Base-by-base conservation (phyloP, 306 rosid genomes). In the Trifolium dubium region DNA sequence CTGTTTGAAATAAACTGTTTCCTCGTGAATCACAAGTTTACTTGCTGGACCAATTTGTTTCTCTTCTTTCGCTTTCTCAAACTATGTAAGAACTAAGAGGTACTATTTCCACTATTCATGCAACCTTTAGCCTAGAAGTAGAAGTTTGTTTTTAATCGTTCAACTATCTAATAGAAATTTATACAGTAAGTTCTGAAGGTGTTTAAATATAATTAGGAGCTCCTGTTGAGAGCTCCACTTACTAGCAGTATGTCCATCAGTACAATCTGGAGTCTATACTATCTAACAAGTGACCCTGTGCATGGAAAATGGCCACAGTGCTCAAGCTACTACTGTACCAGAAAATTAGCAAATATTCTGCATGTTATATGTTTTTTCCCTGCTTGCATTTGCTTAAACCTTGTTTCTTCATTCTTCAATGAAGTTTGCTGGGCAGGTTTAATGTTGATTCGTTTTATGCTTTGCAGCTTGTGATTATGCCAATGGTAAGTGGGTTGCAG, bases 401-500 rank as follows among this genome's bases (percentile, higher is more conserved):
- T 54, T 68, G 50, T 62, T 35, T 73, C 63, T 77, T 64, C 29
- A 43, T 64, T 64, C 78, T 66, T 63, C 74, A 67, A 17, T 4
- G 35, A 67, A 39, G 41, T 59, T 77, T 71, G 31, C 10, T 18
- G 49, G 37, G 11, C 9, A 2, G 56, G 30, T 76, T 67, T 78
- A 73, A 73, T 55, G 8, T 56, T 70, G 60, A 72, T 68, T 79
- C 71, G 66, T 66, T 75, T 80, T 77, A 41, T 65, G 68, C 28
- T 81, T 32, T 87, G 75, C 88, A 94, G 97, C 15, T 56, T 94
- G 99, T 83, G 80, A 90, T 84, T 90, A 88, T 77, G 98, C 95
- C 75, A 87, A 86, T 78, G 99, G 99, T 77, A 87, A 85, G 79
- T 94, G 99, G 97, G 84, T 89, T 73, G 87, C 87, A 65, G 96